Base-by-base conservation (phyloP, 495 filamentous ascomycete species). In the Monascus purpureus region DNA sequence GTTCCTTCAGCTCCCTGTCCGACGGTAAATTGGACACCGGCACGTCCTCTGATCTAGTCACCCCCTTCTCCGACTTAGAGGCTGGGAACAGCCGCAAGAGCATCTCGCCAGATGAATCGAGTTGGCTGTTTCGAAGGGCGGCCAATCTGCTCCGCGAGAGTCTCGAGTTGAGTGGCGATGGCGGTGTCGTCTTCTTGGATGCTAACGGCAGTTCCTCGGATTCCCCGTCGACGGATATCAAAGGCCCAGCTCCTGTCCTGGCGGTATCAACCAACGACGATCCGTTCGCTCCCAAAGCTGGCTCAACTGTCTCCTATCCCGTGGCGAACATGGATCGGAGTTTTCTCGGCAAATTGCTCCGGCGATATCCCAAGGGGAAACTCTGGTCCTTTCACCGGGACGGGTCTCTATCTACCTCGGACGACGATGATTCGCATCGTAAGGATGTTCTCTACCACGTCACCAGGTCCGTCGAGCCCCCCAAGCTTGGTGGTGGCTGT, bases 331-430 rank as follows among this genome's bases (percentile, higher is more conserved):
- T 61, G 15, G 59, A 63, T 29, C 51, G 46, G 11, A 41, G 43
- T 1, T 62, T 74, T 14, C 46, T 80, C 1, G 55, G 59, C 4
- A 46, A 59, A 31, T 50, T 80, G 1, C 49, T 80, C 1, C 62
- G 65, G 8, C 59, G 68, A 9, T 75, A 81, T 42, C 67, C 70
- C 5, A 63, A 68, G 29, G 77, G 77, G 4, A 70, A 72, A 29
- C 49, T 82, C 7, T 81, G 75, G 68, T 71, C 68, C 11, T 76
- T 76, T 40, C 73, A 80, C 29, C 63, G 55, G 2, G 65, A 68
- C 31, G 54, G 61, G 1, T 31, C 51, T 17, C 33, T 65, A 3
- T 59, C 57, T 1, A 55, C 54, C 8, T 65, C 61, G 1, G 58
- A 61, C 17, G 61, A 65, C 28, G 61, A 62, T 6, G 42, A 44